Conservation (phyloP, 768 basidiomycete species). For the Boletus subparvulus region DNA sequence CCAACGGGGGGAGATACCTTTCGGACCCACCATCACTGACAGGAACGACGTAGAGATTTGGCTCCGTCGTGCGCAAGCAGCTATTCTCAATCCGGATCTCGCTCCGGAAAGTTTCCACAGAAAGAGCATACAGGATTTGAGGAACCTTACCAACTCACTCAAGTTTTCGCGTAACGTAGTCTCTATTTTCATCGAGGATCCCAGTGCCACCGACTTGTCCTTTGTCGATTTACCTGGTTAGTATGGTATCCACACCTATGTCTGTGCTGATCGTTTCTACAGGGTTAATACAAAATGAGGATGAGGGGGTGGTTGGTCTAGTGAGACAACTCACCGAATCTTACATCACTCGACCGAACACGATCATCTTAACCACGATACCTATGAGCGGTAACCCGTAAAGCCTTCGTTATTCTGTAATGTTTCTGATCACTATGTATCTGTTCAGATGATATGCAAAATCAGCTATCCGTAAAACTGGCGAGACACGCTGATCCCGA, state of each 20-base stretch:
- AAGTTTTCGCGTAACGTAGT: constrained; percentile 54
- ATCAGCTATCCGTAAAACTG: constrained; percentile 55
- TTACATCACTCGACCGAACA: constrained; percentile 49
- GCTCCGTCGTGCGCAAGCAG: constrained; percentile 47
- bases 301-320: constrained; percentile 39
- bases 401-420: not conserved
- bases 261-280: constrained; percentile 6
- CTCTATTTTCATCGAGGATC: constrained; percentile 45
- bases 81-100: constrained; percentile 37
- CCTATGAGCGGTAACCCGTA: constrained; percentile 57
- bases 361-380: constrained; percentile 63
- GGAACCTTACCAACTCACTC: constrained; percentile 17
- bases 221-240: constrained; percentile 58
- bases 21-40: constrained; percentile 35
- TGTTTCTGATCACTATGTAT: not conserved
- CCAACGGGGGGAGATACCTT: constrained; percentile 9
- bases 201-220: constrained; percentile 45
- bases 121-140: constrained; percentile 29
- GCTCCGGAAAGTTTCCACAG: constrained; percentile 18
- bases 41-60: constrained; percentile 38
- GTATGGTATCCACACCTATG: not conserved
- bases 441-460: constrained; percentile 63
- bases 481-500: constrained; percentile 53
- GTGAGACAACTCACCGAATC: constrained; percentile 48
- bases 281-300: constrained; percentile 62